Conservation (phyloP, 805 yeast genomes). For the Saturnispora ahearnii region DNA sequence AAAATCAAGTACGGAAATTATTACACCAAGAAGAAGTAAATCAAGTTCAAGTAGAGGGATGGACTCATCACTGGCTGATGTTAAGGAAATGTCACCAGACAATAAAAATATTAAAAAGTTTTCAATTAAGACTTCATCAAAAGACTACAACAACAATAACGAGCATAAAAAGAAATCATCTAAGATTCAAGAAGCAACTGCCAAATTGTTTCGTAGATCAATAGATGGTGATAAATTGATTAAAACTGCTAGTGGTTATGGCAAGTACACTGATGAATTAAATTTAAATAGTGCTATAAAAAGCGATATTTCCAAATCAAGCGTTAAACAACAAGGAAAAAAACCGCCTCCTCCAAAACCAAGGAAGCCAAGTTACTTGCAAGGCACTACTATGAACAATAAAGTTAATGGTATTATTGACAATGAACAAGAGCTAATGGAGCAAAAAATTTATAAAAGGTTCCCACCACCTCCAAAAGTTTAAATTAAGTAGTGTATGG, state of each 20-base stretch:
- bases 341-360: conserved; percentile 46
- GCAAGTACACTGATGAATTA: conserved; percentile 49
- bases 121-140: background rate
- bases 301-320: background rate
- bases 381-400: background rate
- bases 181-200: conserved; percentile 6
- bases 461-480: conserved; percentile 34
- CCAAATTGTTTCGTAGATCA: conserved; percentile 3
- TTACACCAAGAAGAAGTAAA: conserved; percentile 18
- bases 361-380: conserved; percentile 47
- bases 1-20: conserved; percentile 8
- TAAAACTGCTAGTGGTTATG: conserved; percentile 76
- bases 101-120: conserved; percentile 3
- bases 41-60: background rate
- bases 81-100: conserved; percentile 16
- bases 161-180: conserved; percentile 8
- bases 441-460: conserved; percentile 44
- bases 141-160: background rate
- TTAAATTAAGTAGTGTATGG: background rate
- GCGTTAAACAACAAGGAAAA: background rate
- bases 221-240: conserved; percentile 18
- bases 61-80: conserved; percentile 7
- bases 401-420: conserved; percentile 13
- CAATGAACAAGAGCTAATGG: conserved; percentile 49
- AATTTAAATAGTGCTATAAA: conserved; percentile 6